Evolutionary conservation across 2,329 filamentous ascomycete genomes (phyloP), one percentile per base, ranked within the genome.

Genomic region (Geosmithia morbida): DNA sequence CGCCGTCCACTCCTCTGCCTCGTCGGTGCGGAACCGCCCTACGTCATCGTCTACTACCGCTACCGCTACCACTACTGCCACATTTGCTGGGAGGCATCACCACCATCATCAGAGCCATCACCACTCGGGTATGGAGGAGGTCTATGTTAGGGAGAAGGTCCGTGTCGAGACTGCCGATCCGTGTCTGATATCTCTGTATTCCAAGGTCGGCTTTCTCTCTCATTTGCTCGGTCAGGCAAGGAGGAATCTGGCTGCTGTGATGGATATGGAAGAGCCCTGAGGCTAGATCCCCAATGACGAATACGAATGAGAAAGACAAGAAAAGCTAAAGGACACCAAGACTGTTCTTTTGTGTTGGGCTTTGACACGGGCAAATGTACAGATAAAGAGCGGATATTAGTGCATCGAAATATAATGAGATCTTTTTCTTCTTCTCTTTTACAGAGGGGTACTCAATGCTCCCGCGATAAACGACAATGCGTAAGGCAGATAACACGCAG

Each of bases 81-180:
- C 33, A 7, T 5, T 8, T 14, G 14, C 20, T 2, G 46, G 19
- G 16, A 30, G 41, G 10, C 46, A 43, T 22, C 33, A 13, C 3
- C 33, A 37, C 11, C 33, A 37, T 11, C 5, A 13, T 11, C 33
- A 37, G 6, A 5, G 13, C 11, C 33, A 37, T 5, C 6, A 13
- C 33, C 33, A 37, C 33, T 13, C 42, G 46, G 42, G 14, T 7
- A 22, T 62, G 30, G 61, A 64, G 2, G 80, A 92, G 51, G 88
- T 96, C 2, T 83, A 79, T 52, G 90, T 97, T 43, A 80, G 83
- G 54, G 90, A 96, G 61, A 96, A 96, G 67, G 77, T 95, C 4
- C 75, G 85, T 41, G 83, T 96, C 2, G 89, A 95, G 63, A 90
- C 80, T 56, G 86, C 88, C 48, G 89, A 97, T 61, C 90, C 90